These are phyloP conservation scores for Rhodotorula sp. DNA, from an alignment of 1,284 basidiomycete genomes.

Conservation along the genomic window DNA sequence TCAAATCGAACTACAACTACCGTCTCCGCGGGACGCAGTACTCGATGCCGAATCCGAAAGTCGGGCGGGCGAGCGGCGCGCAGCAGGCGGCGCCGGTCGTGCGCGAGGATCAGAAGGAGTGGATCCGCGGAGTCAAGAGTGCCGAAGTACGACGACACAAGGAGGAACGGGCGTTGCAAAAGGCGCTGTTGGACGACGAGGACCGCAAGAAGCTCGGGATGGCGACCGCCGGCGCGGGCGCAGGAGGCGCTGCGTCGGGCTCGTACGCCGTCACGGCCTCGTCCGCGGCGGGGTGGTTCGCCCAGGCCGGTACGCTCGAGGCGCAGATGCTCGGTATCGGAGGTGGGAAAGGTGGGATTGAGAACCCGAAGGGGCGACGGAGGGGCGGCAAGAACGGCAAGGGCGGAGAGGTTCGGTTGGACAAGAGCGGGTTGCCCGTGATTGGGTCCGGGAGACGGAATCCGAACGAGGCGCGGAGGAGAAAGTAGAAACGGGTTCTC, in stretches of 20 bases:
- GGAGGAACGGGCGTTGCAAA: conserved; percentile 66
- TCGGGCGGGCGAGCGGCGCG: conserved; percentile 61
- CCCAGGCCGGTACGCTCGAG: conserved; percentile 51
- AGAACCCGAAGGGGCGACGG: conserved; percentile 69
- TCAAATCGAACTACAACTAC: conserved; percentile 94
- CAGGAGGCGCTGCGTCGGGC: too few species aligned
- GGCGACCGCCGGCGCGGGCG: conserved; percentile 9
- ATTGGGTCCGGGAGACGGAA: conserved; percentile 83
- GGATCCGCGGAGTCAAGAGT: conserved; percentile 72
- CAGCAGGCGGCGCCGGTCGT: conserved; percentile 63
- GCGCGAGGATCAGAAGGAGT: conserved; percentile 85
- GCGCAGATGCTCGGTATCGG: conserved; percentile 88
- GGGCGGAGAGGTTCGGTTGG: conserved; percentile 55
- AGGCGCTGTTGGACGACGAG: conserved; percentile 61
- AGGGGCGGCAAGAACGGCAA: conserved; percentile 59
- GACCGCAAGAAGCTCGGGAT: conserved; percentile 47
- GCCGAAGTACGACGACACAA: conserved; percentile 69
- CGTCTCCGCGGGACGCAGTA: conserved; percentile 87
- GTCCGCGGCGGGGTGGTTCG: conserved; percentile 14
- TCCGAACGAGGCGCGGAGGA: conserved; percentile 71
- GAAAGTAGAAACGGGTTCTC: conserved; percentile 31
- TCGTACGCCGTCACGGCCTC: not conserved
- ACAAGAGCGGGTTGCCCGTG: conserved; percentile 62
- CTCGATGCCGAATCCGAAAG: conserved; percentile 86
- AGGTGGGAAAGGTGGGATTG: conserved; percentile 64